Conservation (phyloP, 2,329 filamentous ascomycete genomes). For the Dactylella cylindrospora region DNA sequence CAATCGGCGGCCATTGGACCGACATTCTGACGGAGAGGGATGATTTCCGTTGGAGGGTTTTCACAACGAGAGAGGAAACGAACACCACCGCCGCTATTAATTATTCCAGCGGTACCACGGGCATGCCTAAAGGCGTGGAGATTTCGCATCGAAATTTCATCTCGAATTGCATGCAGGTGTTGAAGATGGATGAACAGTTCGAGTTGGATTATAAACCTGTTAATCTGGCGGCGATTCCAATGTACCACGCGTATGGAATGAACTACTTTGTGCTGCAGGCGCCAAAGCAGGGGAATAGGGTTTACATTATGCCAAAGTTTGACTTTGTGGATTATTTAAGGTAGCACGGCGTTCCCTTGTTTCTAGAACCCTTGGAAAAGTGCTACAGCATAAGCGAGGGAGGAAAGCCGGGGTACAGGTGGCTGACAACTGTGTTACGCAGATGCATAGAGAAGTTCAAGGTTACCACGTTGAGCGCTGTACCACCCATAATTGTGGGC, state of each 20-base stretch:
- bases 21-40: conserved; percentile 62
- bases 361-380: no score
- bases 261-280: conserved; percentile 67
- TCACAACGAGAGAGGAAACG: conserved; percentile 56
- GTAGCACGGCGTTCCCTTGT: no score
- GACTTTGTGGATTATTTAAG: conserved; percentile 72
- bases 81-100: conserved; percentile 69
- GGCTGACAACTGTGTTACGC: no score
- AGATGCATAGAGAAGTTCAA: conserved; percentile 64
- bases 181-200: conserved; percentile 54
- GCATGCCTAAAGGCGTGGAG: conserved; percentile 79
- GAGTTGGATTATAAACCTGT: conserved; percentile 51
- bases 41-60: conserved; percentile 65
- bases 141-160: conserved; percentile 77
- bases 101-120: conserved; percentile 77
- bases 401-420: no score
- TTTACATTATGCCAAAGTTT: conserved; percentile 78
- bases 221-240: conserved; percentile 61
- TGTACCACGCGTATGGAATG: conserved; percentile 72
- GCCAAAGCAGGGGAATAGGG: conserved; percentile 61
- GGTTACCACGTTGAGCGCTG: conserved; percentile 67
- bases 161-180: conserved; percentile 66
- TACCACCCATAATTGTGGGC: conserved; percentile 73
- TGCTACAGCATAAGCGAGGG: no score
- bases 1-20: conserved; percentile 63